Base-by-base conservation (phyloP, 129 eudicot species). In the Artemisia tridentata region DNA sequence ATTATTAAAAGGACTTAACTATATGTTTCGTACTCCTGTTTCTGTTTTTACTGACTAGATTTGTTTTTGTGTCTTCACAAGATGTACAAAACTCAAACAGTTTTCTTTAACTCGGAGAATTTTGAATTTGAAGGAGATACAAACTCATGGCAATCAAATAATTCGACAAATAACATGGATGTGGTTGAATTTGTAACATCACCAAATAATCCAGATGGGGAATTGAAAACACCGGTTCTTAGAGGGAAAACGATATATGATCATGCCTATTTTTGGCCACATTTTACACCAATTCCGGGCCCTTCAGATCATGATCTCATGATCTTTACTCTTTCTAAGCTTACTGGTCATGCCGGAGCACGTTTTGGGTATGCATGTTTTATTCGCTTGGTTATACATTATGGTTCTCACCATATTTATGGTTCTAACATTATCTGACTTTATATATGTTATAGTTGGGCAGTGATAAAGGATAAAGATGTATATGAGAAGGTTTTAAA, bases 271-370 rank as follows among this genome's bases (percentile, higher is more conserved):
- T 74, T 76, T 62, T 86, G 89, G 89, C 96, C 96, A 41, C 91
- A 88, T 80, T 88, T 72, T 61, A 86, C 91, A 0, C 79, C 91
- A 11, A 88, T 88, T 53, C 71, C 89, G 0, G 56, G 79, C 46
- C 89, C 96, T 14, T 73, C 86, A 11, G 84, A 89, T 71, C 84
- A 86, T 49, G 96, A 89, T 74, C 62, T 89, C 62, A 86, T 84
- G 89, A 52, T 89, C 23, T 89, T 89, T 65, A 79, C 90, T 7
- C 75, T 86, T 63, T 89, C 96, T 3, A 89, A 89, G 75, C 80
- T 86, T 50, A 86, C 96, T 12, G 96, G 96, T 18, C 96, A 89
- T 70, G 96, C 92, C 4, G 96, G 92, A 13, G 23, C 57, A 4
- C 80, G 92, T 75, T 84, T 86, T 48, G 91, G 96, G 91, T 88